phyloP scores from a whole-genome alignment of 306 rosid genomes.

The Pyrus betulifolia region DNA sequence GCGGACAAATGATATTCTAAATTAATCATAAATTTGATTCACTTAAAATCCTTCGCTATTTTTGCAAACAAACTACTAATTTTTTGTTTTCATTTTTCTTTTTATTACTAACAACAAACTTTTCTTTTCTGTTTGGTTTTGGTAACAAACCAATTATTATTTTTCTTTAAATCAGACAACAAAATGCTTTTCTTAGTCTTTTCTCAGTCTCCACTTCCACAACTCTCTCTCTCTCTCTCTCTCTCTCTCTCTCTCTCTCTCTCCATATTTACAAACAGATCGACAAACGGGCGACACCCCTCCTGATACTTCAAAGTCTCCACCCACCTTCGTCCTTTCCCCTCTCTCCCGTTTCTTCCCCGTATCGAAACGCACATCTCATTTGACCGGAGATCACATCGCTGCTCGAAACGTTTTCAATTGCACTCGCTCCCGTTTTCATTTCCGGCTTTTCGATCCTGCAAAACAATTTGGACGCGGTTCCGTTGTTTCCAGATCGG shows the following conservation, averaged over 20 bases:
- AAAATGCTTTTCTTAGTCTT: background rate
- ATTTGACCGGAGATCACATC: slow-evolving; percentile 15
- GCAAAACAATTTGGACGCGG: background rate
- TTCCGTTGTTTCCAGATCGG: background rate
- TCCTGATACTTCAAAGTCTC: background rate
- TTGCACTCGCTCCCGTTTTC: background rate
- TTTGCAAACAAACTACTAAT: background rate
- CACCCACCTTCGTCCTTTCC: background rate
- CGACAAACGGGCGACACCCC: background rate
- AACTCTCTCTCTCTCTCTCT: background rate
- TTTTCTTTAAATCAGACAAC: background rate
- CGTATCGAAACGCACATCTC: slow-evolving; percentile 15
- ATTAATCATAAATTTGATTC: too few relatives aligned
- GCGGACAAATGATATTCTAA: too few relatives aligned
- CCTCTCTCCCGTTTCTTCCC: background rate
- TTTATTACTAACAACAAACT: background rate
- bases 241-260: background rate
- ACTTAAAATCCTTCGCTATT: background rate
- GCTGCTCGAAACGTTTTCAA: background rate
- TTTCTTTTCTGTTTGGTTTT: too few relatives aligned
- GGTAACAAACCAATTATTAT: too few relatives aligned
- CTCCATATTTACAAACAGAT: background rate
- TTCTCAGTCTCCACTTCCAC: background rate
- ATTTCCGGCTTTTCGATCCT: background rate
- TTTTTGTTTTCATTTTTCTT: background rate